phyloP scores from a whole-genome alignment of 768 basidiomycete genomes.

The Mrakia gelida region DNA sequence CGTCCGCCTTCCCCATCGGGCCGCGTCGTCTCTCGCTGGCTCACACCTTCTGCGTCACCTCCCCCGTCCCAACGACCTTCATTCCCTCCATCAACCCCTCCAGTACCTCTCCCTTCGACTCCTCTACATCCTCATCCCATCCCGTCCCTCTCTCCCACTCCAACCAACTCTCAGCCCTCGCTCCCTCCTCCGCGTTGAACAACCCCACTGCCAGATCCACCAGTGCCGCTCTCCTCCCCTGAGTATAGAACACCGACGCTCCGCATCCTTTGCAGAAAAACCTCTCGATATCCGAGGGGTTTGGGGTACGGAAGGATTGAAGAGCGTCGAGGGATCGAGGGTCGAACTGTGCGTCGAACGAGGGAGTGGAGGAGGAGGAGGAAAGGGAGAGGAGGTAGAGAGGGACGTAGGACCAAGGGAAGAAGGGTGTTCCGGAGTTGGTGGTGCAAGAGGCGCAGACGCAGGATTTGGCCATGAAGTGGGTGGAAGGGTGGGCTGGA shows the following conservation, averaged over 20 bases:
- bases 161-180: constrained; percentile 2
- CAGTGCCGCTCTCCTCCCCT: background rate
- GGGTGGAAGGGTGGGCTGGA: background rate
- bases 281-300: background rate
- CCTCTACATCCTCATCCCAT: background rate
- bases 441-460: constrained; percentile 27
- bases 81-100: background rate
- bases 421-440: background rate
- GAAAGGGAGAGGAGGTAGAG: background rate
- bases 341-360: background rate
- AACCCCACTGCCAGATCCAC: background rate
- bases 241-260: constrained; percentile 6
- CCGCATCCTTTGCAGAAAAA: background rate
- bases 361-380: background rate
- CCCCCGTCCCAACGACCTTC: background rate
- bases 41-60: too few species aligned
- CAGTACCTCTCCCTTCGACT: background rate
- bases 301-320: background rate
- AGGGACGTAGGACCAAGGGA: constrained; percentile 4
- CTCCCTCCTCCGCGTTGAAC: background rate
- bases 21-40: too few species aligned
- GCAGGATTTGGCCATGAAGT: constrained; percentile 23
- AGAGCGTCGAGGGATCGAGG: background rate
- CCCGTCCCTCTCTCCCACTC: background rate
- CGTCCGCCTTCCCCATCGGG: too few species aligned